A percentile compares a stretch with the other conserved stretches of the same genome.
Conservation (phyloP, 2,329 filamentous ascomycete genomes). For the Exophiala spinifera region DNA sequence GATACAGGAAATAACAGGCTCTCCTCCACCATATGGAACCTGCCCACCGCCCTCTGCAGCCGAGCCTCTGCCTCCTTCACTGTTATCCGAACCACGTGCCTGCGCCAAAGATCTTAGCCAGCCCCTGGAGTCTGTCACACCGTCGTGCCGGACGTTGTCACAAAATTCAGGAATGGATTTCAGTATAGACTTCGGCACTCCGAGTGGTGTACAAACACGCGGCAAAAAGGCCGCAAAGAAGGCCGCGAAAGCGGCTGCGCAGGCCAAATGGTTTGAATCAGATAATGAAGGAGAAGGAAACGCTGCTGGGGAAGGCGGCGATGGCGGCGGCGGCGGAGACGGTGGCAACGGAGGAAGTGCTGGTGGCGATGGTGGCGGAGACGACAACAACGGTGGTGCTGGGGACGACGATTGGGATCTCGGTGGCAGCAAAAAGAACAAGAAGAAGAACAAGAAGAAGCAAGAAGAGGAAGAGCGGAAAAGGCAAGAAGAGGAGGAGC, state of each 20-base stretch:
- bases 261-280: slow-evolving; percentile 43
- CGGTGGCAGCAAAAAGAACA: slow-evolving; percentile 35
- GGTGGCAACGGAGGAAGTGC: slow-evolving; percentile 34
- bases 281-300: slow-evolving; percentile 46
- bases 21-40: slow-evolving; percentile 21
- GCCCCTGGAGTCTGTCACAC: neutral
- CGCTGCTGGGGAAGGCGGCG: slow-evolving; percentile 35
- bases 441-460: slow-evolving; percentile 36
- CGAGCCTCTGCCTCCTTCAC: slow-evolving; percentile 48
- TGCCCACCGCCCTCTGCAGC: slow-evolving; percentile 45
- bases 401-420: slow-evolving; percentile 43
- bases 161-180: slow-evolving; percentile 21
- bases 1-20: slow-evolving; percentile 18
- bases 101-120: slow-evolving; percentile 19
- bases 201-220: slow-evolving; percentile 28
- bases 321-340: slow-evolving; percentile 36
- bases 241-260: slow-evolving; percentile 44
- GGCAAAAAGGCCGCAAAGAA: slow-evolving; percentile 48
- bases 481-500: slow-evolving; percentile 19
- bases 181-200: slow-evolving; percentile 41
- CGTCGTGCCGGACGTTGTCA: neutral
- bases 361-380: slow-evolving; percentile 33
- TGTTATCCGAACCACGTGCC: slow-evolving; percentile 39
- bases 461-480: slow-evolving; percentile 34
- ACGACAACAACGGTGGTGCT: slow-evolving; percentile 41